Evolutionary conservation across 1,284 basidiomycete species (phyloP).

Genomic region (Anthracocystis panici-leucophaei): DNA sequence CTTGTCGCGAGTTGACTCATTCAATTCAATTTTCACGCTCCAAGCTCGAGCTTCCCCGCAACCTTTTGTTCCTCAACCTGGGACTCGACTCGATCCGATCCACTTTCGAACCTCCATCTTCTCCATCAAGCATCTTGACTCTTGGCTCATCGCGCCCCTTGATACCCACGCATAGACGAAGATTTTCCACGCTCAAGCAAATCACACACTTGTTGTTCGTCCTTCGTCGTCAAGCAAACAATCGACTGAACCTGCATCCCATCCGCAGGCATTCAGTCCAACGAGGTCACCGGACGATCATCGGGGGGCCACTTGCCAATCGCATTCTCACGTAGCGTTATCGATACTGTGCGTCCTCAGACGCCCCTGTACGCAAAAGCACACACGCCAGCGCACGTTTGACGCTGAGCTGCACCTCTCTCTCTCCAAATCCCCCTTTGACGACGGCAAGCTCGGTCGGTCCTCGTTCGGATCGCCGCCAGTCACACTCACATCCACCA

Average conservation of each 20-base stretch:
- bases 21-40: neutral
- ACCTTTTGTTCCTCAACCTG: conserved; percentile 5
- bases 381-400: neutral
- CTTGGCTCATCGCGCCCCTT: neutral
- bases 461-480: neutral
- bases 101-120: neutral
- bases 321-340: neutral
- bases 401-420: neutral
- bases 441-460: no score
- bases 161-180: conserved; percentile 1
- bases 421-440: neutral
- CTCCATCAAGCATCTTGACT: neutral
- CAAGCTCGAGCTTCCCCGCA: conserved; percentile 30
- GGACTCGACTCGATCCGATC: neutral
- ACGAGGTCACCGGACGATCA: neutral
- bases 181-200: neutral
- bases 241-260: neutral
- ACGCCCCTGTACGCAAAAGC: neutral
- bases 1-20: conserved; percentile 9
- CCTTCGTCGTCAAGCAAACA: neutral
- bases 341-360: conserved; percentile 9
- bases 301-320: neutral
- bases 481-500: conserved; percentile 9
- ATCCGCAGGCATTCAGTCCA: neutral
- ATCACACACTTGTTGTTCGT: no score